A percentile compares a stretch with the other conserved stretches of the same genome.
Conservation (phyloP, 2,329 filamentous ascomycete species). For the Eurotiales sp. region DNA sequence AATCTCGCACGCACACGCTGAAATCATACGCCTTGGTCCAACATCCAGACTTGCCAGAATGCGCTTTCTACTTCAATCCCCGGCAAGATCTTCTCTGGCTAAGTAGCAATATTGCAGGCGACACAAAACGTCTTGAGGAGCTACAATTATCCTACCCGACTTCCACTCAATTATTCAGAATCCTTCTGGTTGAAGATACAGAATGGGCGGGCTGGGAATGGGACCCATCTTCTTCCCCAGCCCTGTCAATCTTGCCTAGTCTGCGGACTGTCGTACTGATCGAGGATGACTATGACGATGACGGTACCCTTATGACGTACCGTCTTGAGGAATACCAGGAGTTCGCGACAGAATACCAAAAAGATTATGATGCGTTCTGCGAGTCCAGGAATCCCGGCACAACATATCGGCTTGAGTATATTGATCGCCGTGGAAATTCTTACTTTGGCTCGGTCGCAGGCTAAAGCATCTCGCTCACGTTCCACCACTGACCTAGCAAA, state of each 20-base stretch:
- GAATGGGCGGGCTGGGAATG: not conserved
- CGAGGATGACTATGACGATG: not conserved
- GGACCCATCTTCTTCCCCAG: not conserved
- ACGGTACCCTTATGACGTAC: not conserved
- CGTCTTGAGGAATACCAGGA: not conserved
- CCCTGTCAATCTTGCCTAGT: not conserved
- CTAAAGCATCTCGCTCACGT: too few species aligned
- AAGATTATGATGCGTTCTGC: not conserved
- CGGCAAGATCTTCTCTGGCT: not conserved
- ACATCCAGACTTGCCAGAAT: slow-evolving; percentile 1
- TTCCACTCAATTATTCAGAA: not conserved
- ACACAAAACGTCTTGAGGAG: not conserved
- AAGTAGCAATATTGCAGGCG: not conserved
- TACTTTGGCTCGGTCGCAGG: too few species aligned
- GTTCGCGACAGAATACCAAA: not conserved
- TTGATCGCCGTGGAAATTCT: not conserved
- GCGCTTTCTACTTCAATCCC: slow-evolving; percentile 1
- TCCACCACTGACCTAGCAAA: not conserved
- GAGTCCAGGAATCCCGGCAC: not conserved
- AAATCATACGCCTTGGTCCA: not conserved
- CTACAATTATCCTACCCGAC: not conserved
- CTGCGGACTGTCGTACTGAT: not conserved
- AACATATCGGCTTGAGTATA: not conserved
- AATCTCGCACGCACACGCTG: not conserved
- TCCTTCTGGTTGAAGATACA: not conserved